A percentile compares a stretch with the other conserved stretches of the same genome.
Conservation (phyloP, 306 rosid genomes). For the Quercus agrifolia region DNA sequence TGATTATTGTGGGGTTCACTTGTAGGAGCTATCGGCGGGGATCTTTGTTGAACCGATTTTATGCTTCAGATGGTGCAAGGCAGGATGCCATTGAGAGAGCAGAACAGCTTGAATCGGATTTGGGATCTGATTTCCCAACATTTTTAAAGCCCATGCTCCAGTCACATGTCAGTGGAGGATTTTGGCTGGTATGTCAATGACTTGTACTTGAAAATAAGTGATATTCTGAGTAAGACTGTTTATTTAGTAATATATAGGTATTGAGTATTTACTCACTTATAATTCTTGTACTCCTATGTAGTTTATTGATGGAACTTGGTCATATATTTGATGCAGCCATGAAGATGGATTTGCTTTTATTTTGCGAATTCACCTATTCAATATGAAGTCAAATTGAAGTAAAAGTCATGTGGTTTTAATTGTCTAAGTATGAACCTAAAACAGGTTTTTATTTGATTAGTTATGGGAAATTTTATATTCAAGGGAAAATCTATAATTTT, state of each 20-base stretch:
- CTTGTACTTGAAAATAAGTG: not conserved
- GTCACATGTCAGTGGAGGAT: slow-evolving; percentile 57
- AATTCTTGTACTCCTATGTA: too few relatives aligned
- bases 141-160: slow-evolving; percentile 53
- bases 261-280: not conserved
- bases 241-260: not conserved
- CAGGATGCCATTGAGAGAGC: slow-evolving; percentile 41
- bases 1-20: not conserved
- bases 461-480: too few relatives aligned
- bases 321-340: not conserved
- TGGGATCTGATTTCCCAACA: slow-evolving; percentile 36
- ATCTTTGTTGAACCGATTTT: slow-evolving; percentile 37
- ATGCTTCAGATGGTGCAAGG: slow-evolving; percentile 44
- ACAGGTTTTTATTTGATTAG: too few relatives aligned
- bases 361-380: too few relatives aligned
- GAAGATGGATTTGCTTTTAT: too few relatives aligned
- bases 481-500: too few relatives aligned
- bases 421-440: too few relatives aligned
- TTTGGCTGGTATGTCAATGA: slow-evolving; percentile 48
- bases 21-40: slow-evolving; percentile 32
- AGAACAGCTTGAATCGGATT: slow-evolving; percentile 23
- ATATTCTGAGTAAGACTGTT: not conserved
- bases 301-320: not conserved
- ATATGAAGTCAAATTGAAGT: too few relatives aligned
- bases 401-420: too few relatives aligned